These are phyloP conservation scores for Piper betle DNA, from an alignment of 164 flowering plant species.

Conservation along the genomic window DNA sequence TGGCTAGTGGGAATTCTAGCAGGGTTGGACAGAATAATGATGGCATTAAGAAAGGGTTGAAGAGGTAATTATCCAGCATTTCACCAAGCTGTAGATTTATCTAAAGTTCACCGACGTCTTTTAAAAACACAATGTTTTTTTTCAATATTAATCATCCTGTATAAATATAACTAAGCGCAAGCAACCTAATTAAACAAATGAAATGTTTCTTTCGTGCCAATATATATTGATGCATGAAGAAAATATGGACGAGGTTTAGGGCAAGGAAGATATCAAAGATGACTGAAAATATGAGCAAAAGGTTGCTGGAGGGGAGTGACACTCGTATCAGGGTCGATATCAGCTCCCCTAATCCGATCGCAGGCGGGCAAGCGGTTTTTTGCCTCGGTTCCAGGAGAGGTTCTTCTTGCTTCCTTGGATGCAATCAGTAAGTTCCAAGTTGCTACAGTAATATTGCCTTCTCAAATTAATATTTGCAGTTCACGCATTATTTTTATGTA, in stretches of 20 bases:
- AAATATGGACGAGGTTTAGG: conserved; percentile 13
- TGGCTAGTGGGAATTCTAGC: conserved; percentile 9
- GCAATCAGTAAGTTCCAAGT: conserved; percentile 56
- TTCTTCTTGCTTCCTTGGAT: conserved; percentile 82
- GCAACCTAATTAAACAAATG: too few species aligned
- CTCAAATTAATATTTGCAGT: neutral
- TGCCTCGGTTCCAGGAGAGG: conserved; percentile 67
- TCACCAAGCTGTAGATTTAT: neutral
- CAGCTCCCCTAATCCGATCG: conserved; percentile 47
- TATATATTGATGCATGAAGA: neutral
- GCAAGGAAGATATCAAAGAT: conserved; percentile 61
- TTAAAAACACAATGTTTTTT: too few species aligned
- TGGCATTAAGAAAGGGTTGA: conserved; percentile 36
- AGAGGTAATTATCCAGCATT: conserved; percentile 31
- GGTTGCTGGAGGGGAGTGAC: conserved; percentile 53
- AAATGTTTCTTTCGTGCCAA: too few species aligned
- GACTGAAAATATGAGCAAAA: conserved; percentile 72
- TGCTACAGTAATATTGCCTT: neutral
- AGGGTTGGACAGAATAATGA: conserved; percentile 22
- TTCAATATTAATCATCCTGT: too few species aligned
- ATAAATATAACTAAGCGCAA: too few species aligned
- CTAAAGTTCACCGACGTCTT: neutral
- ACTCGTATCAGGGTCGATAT: conserved; percentile 44
- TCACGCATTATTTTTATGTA: too few species aligned
- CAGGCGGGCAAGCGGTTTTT: conserved; percentile 58